Conservation (phyloP, 1,139 yeast species). For the Yamadazyma sp. region DNA sequence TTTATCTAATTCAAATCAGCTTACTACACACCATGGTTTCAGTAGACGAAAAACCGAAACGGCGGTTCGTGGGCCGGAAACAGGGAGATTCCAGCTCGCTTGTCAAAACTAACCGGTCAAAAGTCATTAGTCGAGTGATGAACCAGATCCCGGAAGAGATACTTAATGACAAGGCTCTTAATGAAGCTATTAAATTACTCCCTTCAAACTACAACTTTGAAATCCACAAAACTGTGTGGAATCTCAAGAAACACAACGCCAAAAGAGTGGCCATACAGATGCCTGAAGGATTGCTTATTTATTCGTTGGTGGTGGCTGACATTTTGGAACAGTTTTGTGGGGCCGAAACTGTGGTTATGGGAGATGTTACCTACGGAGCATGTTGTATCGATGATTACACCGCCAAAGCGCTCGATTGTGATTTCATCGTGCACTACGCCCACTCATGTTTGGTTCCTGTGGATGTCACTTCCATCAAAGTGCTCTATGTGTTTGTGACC, state of each 20-base stretch:
- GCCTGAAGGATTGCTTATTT: slow-evolving; percentile 95
- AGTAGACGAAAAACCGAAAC: slow-evolving; percentile 6
- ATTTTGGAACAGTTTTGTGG: slow-evolving; percentile 87
- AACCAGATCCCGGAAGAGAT: slow-evolving; percentile 93
- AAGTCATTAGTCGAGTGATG: slow-evolving; percentile 57
- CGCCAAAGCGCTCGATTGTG: slow-evolving; percentile 90
- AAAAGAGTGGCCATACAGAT: slow-evolving; percentile 85
- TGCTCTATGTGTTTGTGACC: slow-evolving; percentile 92
- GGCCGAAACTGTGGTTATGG: slow-evolving; percentile 93
- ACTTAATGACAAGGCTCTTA: slow-evolving; percentile 71
- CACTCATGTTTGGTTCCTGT: slow-evolving; percentile 97
- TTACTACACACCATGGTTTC: slow-evolving; percentile 2
- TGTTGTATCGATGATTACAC: slow-evolving; percentile 98
- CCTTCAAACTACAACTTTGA: slow-evolving; percentile 95
- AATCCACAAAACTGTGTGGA: slow-evolving; percentile 94
- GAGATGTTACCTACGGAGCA: slow-evolving; percentile 98
- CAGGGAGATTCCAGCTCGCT: slow-evolving; percentile 19
- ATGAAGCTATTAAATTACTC: slow-evolving; percentile 73
- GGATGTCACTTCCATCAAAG: slow-evolving; percentile 86
- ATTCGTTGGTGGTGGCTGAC: slow-evolving; percentile 83
- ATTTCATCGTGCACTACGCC: slow-evolving; percentile 93
- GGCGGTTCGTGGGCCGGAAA: slow-evolving; percentile 38
- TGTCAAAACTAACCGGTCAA: slow-evolving; percentile 27
- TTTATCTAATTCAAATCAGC: background rate
- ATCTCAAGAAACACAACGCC: slow-evolving; percentile 70